Evolutionary conservation across 169 alveolate genomes (phyloP).

Genomic region (Plasmodium billcollinsi): DNA sequence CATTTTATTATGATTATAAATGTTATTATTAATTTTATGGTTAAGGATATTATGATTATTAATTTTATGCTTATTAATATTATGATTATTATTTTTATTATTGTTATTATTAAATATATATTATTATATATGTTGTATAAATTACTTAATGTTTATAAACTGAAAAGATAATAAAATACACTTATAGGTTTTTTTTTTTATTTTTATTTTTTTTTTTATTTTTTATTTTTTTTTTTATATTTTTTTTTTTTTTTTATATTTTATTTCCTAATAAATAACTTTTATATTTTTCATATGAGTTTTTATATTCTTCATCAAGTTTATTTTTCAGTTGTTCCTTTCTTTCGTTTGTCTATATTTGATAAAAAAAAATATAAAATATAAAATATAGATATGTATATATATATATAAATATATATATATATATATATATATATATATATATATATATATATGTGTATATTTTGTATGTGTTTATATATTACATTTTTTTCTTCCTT

Average conservation of each 20-base stretch:
- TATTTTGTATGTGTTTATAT: constrained; percentile 11
- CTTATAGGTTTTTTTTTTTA: neutral
- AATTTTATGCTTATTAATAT: neutral
- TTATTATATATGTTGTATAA: neutral
- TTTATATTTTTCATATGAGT: constrained; percentile 58
- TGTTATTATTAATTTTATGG: no score
- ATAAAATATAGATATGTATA: neutral
- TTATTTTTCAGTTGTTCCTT: constrained; percentile 66
- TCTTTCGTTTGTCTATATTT: constrained; percentile 68
- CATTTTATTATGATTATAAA: no score
- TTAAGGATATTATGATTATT: no score
- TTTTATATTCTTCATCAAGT: constrained; percentile 70
- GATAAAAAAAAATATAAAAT: constrained; percentile 15
- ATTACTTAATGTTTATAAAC: neutral
- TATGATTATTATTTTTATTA: neutral
- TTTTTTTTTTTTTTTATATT: constrained; percentile 15
- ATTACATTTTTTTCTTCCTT: constrained; percentile 61
- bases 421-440: neutral
- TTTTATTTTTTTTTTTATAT: constrained; percentile 23
- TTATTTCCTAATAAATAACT: constrained; percentile 66
- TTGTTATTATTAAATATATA: neutral
- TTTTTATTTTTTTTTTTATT: neutral
- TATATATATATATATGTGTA: neutral
- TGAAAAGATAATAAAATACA: constrained; percentile 15
- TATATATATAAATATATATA: neutral